Evolutionary conservation across 805 yeast genomes (phyloP), one percentile per base, ranked within the genome.

Genomic region (Cyberlindnera bimundalis): DNA sequence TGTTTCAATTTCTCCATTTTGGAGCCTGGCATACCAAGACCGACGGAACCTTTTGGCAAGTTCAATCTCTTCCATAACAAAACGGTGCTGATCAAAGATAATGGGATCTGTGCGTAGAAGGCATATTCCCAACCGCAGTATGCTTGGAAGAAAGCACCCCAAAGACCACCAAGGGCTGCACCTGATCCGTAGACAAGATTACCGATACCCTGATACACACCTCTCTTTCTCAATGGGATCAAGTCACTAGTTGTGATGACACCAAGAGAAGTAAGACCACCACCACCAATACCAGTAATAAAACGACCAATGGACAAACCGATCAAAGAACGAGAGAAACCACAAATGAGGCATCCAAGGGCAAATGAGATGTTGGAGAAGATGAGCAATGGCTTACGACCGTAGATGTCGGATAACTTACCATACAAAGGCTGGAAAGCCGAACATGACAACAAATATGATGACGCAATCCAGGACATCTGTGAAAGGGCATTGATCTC

Each of bases 261-360:
- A 12, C 84, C 74, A 41, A 86, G 61, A 0, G 88, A 68, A 25
- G 82, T 76, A 55, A 86, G 70, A 0, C 96, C 96, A 8, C 95
- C 90, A n/a, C 95, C 95, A 12, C 95, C 96, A 39, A 83, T 72
- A 6, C 96, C 96, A 6, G 91, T 78, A 35, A 86, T 66, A 51
- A 84, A 75, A 51, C 85, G 65, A 3, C 83, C 83, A n/a, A 73
- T 39, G 48, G 73, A 54, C 54, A 76, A 50, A 0, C 52, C 50
- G 8, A 46, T 20, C 9, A 60, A 44, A 5, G 43, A 26, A 17
- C 43, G 46, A 6, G 59, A 47, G 4, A 42, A 26, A 6, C 66
- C 69, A 30, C 74, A 70, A 16, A 73, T 47, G 21, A 65, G 47
- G 48, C 74, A 70, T 18, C 78, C 77, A 14, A 68, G n/a, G 2